Conservation (phyloP, 2,329 filamentous ascomycete genomes). For the Endothia cerciana region DNA sequence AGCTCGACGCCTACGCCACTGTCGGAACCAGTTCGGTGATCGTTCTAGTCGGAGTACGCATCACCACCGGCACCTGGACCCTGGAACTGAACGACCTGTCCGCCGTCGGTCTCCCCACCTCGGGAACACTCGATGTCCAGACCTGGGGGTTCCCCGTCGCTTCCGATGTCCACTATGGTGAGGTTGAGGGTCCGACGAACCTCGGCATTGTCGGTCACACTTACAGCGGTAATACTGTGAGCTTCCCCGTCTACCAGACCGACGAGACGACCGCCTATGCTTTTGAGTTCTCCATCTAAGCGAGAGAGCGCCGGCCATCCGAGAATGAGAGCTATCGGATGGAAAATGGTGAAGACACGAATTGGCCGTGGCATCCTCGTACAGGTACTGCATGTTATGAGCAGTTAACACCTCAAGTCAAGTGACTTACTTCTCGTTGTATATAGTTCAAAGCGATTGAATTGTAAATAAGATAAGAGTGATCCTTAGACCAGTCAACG, state of each 20-base stretch:
- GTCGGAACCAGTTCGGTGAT: constrained; percentile 38
- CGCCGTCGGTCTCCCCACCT: constrained; percentile 39
- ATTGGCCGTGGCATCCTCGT: too few species aligned
- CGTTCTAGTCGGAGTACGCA: constrained; percentile 42
- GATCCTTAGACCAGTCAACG: too few species aligned
- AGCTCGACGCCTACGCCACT: constrained; percentile 45
- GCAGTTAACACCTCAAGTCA: too few species aligned
- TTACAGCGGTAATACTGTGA: constrained; percentile 41
- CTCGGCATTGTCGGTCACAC: constrained; percentile 38
- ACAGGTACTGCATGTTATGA: neutral
- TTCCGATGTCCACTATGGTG: constrained; percentile 32
- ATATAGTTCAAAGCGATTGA: too few species aligned
- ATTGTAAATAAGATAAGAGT: too few species aligned
- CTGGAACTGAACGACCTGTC: constrained; percentile 40
- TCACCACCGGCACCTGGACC: constrained; percentile 39
- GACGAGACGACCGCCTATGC: constrained; percentile 44
- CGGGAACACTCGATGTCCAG: constrained; percentile 40
- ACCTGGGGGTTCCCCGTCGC: constrained; percentile 36
- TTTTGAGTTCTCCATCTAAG: constrained; percentile 41
- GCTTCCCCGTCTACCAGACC: constrained; percentile 43
- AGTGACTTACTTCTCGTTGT: too few species aligned
- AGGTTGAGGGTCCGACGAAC: constrained; percentile 38
- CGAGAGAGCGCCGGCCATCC: too few species aligned
- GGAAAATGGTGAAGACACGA: neutral
- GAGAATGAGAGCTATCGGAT: neutral